phyloP scores from a whole-genome alignment of 2,329 filamentous ascomycete genomes.

The Epichloe aotearoae region DNA sequence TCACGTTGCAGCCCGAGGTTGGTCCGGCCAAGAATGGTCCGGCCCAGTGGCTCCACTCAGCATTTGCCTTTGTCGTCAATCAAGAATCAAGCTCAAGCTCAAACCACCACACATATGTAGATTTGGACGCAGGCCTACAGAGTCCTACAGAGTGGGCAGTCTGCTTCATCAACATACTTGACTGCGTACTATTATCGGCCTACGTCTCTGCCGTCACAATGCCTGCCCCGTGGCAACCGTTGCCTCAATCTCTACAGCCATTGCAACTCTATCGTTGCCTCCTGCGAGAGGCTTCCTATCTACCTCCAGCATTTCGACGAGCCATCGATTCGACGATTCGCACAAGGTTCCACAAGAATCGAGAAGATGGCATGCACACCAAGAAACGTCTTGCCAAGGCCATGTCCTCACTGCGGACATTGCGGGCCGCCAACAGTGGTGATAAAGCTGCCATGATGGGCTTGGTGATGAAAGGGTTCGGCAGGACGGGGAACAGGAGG shows the following conservation, averaged over 20 bases:
- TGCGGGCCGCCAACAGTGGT: constrained; percentile 42
- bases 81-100: too few species aligned
- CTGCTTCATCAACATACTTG: not conserved
- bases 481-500: constrained; percentile 36
- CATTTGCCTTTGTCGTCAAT: too few species aligned
- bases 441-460: constrained; percentile 31
- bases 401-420: constrained; percentile 27
- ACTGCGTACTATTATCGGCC: not conserved
- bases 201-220: constrained; percentile 8
- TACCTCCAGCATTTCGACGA: constrained; percentile 36
- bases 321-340: constrained; percentile 31
- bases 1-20: constrained; percentile 1
- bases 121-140: too few species aligned
- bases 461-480: constrained; percentile 38
- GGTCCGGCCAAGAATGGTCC: not conserved
- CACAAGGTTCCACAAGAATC: constrained; percentile 31
- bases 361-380: constrained; percentile 14
- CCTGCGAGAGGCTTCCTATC: constrained; percentile 47
- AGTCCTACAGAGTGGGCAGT: too few species aligned
- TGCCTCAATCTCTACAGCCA: constrained; percentile 14
- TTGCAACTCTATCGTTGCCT: constrained; percentile 42
- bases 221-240: constrained; percentile 15
- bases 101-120: too few species aligned
- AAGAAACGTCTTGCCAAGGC: constrained; percentile 26
- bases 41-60: too few species aligned